phyloP scores from a whole-genome alignment of 345 rosid genomes.

The Corchorus olitorius region DNA sequence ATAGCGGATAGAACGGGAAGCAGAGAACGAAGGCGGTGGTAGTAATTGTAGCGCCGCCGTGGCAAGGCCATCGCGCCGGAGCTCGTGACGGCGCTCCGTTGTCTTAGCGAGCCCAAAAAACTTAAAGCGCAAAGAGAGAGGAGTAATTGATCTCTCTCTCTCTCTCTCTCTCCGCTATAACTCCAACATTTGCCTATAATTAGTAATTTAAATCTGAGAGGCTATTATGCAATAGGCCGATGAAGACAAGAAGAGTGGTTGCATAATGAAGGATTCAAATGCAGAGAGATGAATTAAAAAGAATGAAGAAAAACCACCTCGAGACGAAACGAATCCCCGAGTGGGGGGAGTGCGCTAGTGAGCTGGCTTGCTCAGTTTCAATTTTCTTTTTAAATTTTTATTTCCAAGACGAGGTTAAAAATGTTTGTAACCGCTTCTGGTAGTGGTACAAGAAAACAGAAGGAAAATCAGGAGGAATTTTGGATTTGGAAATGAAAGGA shows the following conservation, averaged over 20 bases:
- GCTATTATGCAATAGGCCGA: neutral
- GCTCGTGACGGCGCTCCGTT: conserved; percentile 24
- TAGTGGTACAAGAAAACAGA: no score
- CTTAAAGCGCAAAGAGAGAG: neutral
- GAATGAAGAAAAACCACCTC: neutral
- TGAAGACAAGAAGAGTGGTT: conserved; percentile 9
- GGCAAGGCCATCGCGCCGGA: conserved; percentile 54
- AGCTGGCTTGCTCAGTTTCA: no score
- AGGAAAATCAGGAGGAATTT: no score
- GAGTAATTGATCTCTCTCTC: neutral
- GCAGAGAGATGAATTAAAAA: neutral
- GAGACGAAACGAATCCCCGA: neutral
- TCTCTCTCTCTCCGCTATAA: neutral
- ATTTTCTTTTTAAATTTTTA: no score
- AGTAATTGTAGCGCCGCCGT: conserved; percentile 67
- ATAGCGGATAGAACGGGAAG: conserved; percentile 50
- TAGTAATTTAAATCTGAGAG: neutral
- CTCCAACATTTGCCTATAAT: conserved; percentile 6
- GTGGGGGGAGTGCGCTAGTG: no score
- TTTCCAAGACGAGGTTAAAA: no score
- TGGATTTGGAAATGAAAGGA: no score
- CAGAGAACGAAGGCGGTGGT: conserved; percentile 56
- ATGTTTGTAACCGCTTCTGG: no score
- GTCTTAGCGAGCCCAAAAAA: neutral
- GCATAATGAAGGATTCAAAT: neutral